phyloP scores from a whole-genome alignment of 768 basidiomycete species.

The Phlebiopsis gigantea region DNA sequence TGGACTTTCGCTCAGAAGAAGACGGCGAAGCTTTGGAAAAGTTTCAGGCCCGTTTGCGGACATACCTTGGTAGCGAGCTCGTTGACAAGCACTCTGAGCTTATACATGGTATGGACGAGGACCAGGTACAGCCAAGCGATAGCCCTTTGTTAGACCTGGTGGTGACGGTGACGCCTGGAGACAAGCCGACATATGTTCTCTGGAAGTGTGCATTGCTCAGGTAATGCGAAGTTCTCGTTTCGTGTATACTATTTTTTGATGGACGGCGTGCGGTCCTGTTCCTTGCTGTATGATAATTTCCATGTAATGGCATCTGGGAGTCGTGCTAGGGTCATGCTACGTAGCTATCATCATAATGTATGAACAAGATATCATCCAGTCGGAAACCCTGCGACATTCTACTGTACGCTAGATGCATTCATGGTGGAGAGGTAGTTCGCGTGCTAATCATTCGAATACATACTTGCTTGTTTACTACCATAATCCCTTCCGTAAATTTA shows the following conservation, averaged over 20 bases:
- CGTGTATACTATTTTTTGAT: background rate
- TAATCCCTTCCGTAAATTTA: too few relatives aligned
- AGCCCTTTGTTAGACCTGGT: background rate
- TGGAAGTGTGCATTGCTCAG: background rate
- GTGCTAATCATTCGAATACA: too few relatives aligned
- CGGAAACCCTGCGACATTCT: too few relatives aligned
- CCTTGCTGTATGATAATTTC: background rate
- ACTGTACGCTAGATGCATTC: too few relatives aligned
- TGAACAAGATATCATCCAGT: too few relatives aligned
- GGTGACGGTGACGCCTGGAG: background rate
- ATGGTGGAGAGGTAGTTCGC: too few relatives aligned
- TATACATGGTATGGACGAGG: background rate
- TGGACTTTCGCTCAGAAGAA: slow-evolving; percentile 33
- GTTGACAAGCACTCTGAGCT: slow-evolving; percentile 18
- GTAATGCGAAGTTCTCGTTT: background rate
- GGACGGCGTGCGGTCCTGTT: background rate
- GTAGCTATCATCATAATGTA: too few relatives aligned
- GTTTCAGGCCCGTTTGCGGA: slow-evolving; percentile 38
- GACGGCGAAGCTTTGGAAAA: slow-evolving; percentile 32
- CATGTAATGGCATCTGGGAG: background rate
- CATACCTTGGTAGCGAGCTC: slow-evolving; percentile 44
- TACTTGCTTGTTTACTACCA: too few relatives aligned
- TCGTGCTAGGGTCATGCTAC: background rate
- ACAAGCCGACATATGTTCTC: background rate
- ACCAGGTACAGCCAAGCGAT: background rate